A percentile compares a stretch with the other conserved stretches of the same genome.
These are phyloP conservation scores for Claviceps maximensis DNA, from an alignment of 2,329 filamentous ascomycete genomes.

Conservation along the genomic window DNA sequence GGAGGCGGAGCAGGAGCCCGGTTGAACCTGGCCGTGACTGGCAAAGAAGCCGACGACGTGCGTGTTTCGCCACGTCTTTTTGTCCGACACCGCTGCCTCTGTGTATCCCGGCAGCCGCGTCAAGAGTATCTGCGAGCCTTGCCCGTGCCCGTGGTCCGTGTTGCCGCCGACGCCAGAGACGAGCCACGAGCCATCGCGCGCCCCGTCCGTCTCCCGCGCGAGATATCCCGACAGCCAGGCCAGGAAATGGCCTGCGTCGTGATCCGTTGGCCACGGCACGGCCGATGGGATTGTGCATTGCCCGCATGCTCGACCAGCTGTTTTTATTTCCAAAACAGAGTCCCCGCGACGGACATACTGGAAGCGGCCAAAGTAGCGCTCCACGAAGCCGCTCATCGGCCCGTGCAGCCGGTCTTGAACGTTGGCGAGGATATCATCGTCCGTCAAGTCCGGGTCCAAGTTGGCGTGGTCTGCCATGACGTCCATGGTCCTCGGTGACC, in stretches of 20 bases:
- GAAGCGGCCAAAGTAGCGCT: constrained; percentile 8
- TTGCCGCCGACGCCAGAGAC: neutral
- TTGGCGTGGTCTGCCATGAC: no score
- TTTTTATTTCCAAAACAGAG: constrained; percentile 4
- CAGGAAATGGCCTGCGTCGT: constrained; percentile 1
- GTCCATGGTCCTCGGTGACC: no score
- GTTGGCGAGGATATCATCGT: neutral
- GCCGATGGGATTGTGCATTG: neutral
- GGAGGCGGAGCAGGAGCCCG: no score
- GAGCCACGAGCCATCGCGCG: neutral
- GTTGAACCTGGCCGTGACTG: no score
- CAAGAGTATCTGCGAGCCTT: no score
- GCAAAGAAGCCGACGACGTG: constrained; percentile 10
- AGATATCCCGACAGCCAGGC: constrained; percentile 9
- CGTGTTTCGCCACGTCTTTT: constrained; percentile 7
- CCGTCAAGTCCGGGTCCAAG: no score
- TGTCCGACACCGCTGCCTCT: no score
- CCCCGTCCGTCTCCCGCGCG: constrained; percentile 5
- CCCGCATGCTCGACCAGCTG: neutral
- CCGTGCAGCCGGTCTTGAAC: constrained; percentile 7
- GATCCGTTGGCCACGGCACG: no score
- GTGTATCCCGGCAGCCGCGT: no score
- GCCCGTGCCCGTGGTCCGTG: neutral
- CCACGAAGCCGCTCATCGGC: constrained; percentile 9
- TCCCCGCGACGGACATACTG: constrained; percentile 5